phyloP scores from a whole-genome alignment of 768 basidiomycete genomes.

The Podaxis carcinomalis region DNA sequence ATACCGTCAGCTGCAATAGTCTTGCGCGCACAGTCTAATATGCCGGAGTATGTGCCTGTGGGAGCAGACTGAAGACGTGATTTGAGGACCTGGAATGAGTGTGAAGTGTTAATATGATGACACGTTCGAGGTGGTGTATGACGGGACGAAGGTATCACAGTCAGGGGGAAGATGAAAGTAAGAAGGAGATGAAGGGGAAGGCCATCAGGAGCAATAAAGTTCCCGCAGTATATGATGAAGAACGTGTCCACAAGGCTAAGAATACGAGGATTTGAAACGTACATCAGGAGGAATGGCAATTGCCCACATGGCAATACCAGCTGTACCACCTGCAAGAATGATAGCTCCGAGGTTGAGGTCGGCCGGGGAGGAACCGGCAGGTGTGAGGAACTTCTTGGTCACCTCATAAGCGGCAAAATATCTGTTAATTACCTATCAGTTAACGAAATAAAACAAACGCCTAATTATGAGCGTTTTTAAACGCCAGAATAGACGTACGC shows the following conservation, averaged over 20 bases:
- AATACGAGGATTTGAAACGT: slow-evolving; percentile 23
- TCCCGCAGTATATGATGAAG: background rate
- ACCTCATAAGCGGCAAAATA: slow-evolving; percentile 98
- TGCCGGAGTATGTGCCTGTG: slow-evolving; percentile 93
- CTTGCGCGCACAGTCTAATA: slow-evolving; percentile 90
- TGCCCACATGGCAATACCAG: slow-evolving; percentile 98
- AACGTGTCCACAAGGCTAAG: background rate
- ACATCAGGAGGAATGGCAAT: slow-evolving; percentile 97
- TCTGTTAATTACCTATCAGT: slow-evolving; percentile 31
- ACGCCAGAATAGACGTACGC: slow-evolving; percentile 53
- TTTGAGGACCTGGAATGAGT: slow-evolving; percentile 72
- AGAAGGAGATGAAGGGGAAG: background rate
- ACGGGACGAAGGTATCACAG: background rate
- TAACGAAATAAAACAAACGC: background rate
- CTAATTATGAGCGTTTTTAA: background rate
- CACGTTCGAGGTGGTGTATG: background rate
- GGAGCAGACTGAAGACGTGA: slow-evolving; percentile 95
- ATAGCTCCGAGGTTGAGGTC: slow-evolving; percentile 84
- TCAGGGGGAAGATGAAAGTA: background rate
- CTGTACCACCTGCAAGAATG: slow-evolving; percentile 88
- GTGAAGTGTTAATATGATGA: background rate
- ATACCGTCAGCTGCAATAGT: slow-evolving; percentile 88
- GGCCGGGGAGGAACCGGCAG: slow-evolving; percentile 71
- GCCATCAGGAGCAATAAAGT: background rate
- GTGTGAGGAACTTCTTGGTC: slow-evolving; percentile 82